These are phyloP conservation scores for Cymbopogon citratus DNA, from an alignment of 176 grass and related monocot genomes.

Conservation along the genomic window DNA sequence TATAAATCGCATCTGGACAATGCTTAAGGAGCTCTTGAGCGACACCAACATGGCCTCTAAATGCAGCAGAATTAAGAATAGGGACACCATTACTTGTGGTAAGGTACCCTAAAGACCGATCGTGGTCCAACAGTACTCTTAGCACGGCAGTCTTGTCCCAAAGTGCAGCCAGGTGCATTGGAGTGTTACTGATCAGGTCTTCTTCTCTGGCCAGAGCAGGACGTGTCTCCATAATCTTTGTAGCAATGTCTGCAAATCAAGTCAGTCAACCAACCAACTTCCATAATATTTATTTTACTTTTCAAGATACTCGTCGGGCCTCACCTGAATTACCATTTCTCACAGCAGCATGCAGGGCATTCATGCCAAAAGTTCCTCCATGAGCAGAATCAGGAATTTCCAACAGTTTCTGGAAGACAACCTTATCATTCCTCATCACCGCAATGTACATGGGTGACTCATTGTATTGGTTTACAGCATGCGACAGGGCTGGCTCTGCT, in stretches of 20 bases:
- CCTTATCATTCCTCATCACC: neutral
- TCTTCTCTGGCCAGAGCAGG: neutral
- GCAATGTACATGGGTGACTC: conserved; percentile 30
- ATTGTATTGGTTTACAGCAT: neutral
- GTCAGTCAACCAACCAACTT: neutral
- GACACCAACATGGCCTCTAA: too few species aligned
- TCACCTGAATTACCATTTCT: neutral
- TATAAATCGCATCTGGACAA: too few species aligned
- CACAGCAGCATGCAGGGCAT: conserved; percentile 21
- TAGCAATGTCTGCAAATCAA: neutral
- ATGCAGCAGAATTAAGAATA: too few species aligned
- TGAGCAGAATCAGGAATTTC: neutral
- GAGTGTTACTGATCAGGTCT: accelerated
- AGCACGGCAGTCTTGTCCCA: too few species aligned
- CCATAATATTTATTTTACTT: too few species aligned
- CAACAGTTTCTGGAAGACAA: neutral
- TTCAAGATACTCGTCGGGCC: too few species aligned
- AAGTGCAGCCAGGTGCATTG: too few species aligned
- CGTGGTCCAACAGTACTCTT: too few species aligned
- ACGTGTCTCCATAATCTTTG: neutral
- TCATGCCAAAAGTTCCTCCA: neutral
- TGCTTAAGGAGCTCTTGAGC: too few species aligned
- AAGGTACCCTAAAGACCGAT: too few species aligned
- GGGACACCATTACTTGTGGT: too few species aligned
- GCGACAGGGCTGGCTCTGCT: neutral